These are phyloP conservation scores for Pythium monospermum DNA, from an alignment of 352 stramenopile genomes.

Conservation along the genomic window DNA sequence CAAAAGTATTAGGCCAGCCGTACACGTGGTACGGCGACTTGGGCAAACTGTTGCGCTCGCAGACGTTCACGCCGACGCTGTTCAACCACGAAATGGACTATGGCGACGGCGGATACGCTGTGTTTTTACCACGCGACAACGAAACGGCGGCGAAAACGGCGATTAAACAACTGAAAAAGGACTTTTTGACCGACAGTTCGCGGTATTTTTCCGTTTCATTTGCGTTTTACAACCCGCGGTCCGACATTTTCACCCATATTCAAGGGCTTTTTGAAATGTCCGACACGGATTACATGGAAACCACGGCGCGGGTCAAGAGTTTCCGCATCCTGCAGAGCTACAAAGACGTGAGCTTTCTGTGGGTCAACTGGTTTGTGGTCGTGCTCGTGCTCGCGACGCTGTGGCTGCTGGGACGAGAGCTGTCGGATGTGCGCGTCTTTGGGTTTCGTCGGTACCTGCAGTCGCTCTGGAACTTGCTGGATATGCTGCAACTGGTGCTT, in stretches of 20 bases:
- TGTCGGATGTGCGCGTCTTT: constrained; percentile 42
- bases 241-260: constrained; percentile 70
- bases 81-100: constrained; percentile 71
- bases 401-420: constrained; percentile 45
- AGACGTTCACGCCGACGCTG: constrained; percentile 66
- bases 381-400: constrained; percentile 49
- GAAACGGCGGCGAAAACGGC: constrained; percentile 38
- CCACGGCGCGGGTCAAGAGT: constrained; percentile 57
- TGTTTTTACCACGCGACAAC: constrained; percentile 74
- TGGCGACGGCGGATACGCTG: constrained; percentile 58
- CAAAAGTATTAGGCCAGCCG: constrained; percentile 19
- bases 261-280: constrained; percentile 73
- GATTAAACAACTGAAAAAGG: constrained; percentile 39
- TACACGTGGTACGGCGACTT: constrained; percentile 47
- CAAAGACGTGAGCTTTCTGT: constrained; percentile 37
- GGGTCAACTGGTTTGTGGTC: constrained; percentile 56
- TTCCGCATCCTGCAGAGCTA: constrained; percentile 65
- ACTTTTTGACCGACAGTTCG: constrained; percentile 59
- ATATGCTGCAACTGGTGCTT: constrained; percentile 67
- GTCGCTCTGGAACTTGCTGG: constrained; percentile 75
- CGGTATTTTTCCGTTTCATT: constrained; percentile 60
- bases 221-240: constrained; percentile 72
- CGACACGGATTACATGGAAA: constrained; percentile 76
- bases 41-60: constrained; percentile 43
- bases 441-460: constrained; percentile 61